These are phyloP conservation scores for Diphasiastrum complanatum DNA, from an alignment of 83 land plant species.

Conservation along the genomic window DNA sequence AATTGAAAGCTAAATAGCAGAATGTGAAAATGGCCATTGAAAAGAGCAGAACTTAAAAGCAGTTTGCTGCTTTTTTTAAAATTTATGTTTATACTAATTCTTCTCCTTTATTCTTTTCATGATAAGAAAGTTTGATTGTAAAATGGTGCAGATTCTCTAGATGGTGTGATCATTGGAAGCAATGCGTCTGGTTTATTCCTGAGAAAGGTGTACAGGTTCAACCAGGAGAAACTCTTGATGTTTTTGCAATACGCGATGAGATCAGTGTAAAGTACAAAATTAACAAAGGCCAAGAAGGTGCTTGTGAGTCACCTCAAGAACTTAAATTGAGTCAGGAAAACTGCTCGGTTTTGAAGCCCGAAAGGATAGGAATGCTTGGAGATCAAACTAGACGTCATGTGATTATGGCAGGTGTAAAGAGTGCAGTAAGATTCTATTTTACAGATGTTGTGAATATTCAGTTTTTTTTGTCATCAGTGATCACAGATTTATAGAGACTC, in stretches of 20 bases:
- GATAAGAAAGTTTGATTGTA: no score
- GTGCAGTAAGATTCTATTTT: conserved; percentile 66
- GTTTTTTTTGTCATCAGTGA: not conserved
- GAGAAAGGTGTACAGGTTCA: conserved; percentile 42
- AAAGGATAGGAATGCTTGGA: conserved; percentile 74
- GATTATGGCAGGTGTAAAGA: conserved; percentile 38
- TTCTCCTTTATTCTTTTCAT: not conserved
- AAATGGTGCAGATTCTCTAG: no score
- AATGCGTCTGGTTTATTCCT: conserved; percentile 76
- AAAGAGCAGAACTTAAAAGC: no score
- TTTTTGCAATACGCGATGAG: conserved; percentile 58
- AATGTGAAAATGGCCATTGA: no score
- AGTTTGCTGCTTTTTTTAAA: not conserved
- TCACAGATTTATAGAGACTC: no score
- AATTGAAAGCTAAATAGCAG: no score
- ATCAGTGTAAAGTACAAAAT: conserved; percentile 53
- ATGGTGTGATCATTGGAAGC: conserved; percentile 97
- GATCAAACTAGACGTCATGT: conserved; percentile 49
- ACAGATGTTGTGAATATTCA: not conserved
- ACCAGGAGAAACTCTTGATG: conserved; percentile 33
- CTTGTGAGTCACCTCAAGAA: not conserved
- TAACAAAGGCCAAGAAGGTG: not conserved
- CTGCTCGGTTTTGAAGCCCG: conserved; percentile 49
- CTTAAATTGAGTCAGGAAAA: not conserved
- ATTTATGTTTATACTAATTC: not conserved